Evolutionary conservation across 305 asterid species (phyloP), one percentile per base, ranked within the genome.

Genomic region (Andrographis paniculata): DNA sequence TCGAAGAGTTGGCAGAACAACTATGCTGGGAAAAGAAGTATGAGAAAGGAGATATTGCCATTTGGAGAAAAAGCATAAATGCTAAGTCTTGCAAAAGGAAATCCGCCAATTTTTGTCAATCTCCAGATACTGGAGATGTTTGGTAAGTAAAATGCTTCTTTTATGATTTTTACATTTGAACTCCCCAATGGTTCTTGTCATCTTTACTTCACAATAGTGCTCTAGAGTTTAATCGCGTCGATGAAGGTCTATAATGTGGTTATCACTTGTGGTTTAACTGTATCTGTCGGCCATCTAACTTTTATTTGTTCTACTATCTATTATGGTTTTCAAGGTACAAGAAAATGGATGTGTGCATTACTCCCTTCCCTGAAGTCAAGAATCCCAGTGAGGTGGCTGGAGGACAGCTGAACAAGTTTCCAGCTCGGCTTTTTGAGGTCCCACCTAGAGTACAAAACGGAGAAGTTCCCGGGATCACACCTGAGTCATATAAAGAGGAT

Each of bases 11-110:
- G 59, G 95, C 97, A 20, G 85, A 75, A 69, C 61, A 31, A 47
- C 97, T 87, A 64, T 87, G 97, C 77, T 87, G 97, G 97, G 97
- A 87, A 78, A 87, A 87, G 55, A 84, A 87, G 75, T 87, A 84
- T 27, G 97, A 87, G 77, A 81, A 78, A 66, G 95, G 92, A 33
- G 97, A 87, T 62, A 52, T 77, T 42, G 95, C 95, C 36, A 84
- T 87, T 64, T 87, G 69, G 65, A 71, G 76, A 65, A 87, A 87
- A 61, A 87, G 60, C 55, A 50, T 67, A 22, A 79, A 81, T 53
- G 44, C 72, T 44, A 65, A 75, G 55, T 76, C 92, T 36, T 87
- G 97, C 76, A 50, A 17, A 53, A 70, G 78, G 48, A 69, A 67
- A 67, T 66, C 83, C 47, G 73, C 63, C 53, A 68, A 70, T 28